Base-by-base conservation (phyloP, 768 basidiomycete genomes). In the Auricularia auricula-judae region DNA sequence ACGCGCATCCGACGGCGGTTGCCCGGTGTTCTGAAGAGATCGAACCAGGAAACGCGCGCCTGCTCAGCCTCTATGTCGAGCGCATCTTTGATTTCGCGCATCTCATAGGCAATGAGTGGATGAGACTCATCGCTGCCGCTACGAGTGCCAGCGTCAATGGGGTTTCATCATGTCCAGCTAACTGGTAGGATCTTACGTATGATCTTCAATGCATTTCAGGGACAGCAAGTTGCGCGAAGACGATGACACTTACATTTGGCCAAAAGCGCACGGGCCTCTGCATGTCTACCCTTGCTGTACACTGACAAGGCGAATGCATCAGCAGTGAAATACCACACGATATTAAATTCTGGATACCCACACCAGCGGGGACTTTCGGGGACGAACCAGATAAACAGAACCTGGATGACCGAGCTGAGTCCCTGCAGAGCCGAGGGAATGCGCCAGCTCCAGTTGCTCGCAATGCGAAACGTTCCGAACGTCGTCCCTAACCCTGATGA, bases 401-500 rank as follows among this genome's bases (percentile, higher is more conserved):
- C 29, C 62, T 76, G 72, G 51, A 73, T 11, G 36, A 72, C 44
- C 10, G 74, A 72, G 7, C 73, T 72, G 34, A 73, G 44, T 29
- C 68, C 71, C 70, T 78, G 73, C 4, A 73, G 66, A 11, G 72
- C 68, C 33, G 73, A 72, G 11, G 74, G 74, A 36, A 75, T 67
- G 51, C 79, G 70, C 78, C 77, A 79, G 4, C 71, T 65, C 71
- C 69, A 75, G 47, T 65, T 66, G 7, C 65, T 80, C 0, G 68
- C 59, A 78, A 87, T 84, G 8, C 74, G 66, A 76, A 87, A 88
- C 0, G 88, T 88, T 8, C 83, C 83, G 42, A 87, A 81, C 0
- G 86, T 89, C 33, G 72, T 69, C 74, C 73, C 74, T 58, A 71
- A 72, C 12, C n/a, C 29, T 18, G 43, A 12, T 35, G 4, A 35